Evolutionary conservation across 345 rosid species (phyloP), one percentile per base, ranked within the genome.

Genomic region (Euphorbia pulcherrima): DNA sequence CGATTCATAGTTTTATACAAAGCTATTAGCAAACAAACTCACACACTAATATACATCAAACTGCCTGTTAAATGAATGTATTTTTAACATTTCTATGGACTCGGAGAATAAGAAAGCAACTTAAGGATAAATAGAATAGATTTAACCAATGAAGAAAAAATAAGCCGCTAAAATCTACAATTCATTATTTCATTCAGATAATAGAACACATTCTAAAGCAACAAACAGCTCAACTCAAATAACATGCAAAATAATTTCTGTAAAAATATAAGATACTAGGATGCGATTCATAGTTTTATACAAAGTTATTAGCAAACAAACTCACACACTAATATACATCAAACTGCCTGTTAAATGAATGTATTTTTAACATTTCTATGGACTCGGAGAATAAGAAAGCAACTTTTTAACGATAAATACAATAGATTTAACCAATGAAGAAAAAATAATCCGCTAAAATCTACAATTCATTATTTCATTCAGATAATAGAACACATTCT

Each of bases 151-250:
- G 56, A 65, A 30, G 68, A 26, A 64, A 37, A 52, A 64, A 47
- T 13, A 17, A n/a, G 14, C 30, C 37, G 61, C 17, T 9, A 56
- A 60, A 66, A 72, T 59, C 40, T 41, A 46, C 26, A 44, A 61
- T n/a, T 2, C 12, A 20, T 27, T 24, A 3, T 28, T 21, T 24
- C 17, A 50, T 50, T 20, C 26, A 69, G 33, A 60, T 24, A 61
- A 13, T 30, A 8, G 9, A 8, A 14, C 27, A 3, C 7, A 35
- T 17, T 18, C 23, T 62, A 7, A 54, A 39, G 56, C 18, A 61
- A n/a, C 2, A 10, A 35, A 37, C 16, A 64, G 24, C 68, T 66
- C 65, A 94, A 97, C 91, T 94, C 78, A 94, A 76, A 77, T 86
- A 91, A 48, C 47, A 51, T 8, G 66, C 35, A 61, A 56, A 40